phyloP scores from a whole-genome alignment of 2,329 filamentous ascomycete genomes.

The Calonectria montana region DNA sequence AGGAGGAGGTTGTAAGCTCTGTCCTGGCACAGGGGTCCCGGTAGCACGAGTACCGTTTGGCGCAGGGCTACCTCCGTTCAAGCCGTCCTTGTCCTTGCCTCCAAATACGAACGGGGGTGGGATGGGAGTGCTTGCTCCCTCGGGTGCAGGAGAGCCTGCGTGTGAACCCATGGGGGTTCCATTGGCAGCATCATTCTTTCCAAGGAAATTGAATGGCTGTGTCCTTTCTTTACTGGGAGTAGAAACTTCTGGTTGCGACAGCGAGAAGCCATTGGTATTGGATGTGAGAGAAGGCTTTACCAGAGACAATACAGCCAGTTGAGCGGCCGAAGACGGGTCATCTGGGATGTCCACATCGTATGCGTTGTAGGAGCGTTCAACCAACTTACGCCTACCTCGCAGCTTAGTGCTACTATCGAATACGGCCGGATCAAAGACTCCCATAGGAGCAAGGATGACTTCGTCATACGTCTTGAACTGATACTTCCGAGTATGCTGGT shows the following conservation, averaged over 20 bases:
- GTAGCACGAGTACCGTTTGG: constrained; percentile 64
- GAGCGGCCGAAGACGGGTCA: constrained; percentile 87
- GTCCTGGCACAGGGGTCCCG: constrained; percentile 55
- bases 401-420: constrained; percentile 89
- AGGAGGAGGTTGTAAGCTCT: constrained; percentile 51
- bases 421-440: constrained; percentile 89
- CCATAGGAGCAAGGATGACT: constrained; percentile 92
- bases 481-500: constrained; percentile 92
- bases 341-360: constrained; percentile 91
- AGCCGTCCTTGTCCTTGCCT: constrained; percentile 52
- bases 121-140: constrained; percentile 76
- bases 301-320: constrained; percentile 73
- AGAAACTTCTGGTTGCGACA: constrained; percentile 60
- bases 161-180: constrained; percentile 87
- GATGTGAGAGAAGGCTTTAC: constrained; percentile 69
- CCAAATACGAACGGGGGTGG: constrained; percentile 69
- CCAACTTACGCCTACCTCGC: constrained; percentile 79
- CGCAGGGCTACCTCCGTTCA: constrained; percentile 63
- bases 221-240: constrained; percentile 72
- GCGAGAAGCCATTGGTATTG: constrained; percentile 56
- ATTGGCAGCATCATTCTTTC: constrained; percentile 74
- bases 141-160: constrained; percentile 87
- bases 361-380: constrained; percentile 90
- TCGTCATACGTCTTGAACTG: constrained; percentile 98
- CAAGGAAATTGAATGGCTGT: constrained; percentile 77